These are phyloP conservation scores for Leccinum solheimii DNA, from an alignment of 1,284 basidiomycete genomes.

Conservation along the genomic window DNA sequence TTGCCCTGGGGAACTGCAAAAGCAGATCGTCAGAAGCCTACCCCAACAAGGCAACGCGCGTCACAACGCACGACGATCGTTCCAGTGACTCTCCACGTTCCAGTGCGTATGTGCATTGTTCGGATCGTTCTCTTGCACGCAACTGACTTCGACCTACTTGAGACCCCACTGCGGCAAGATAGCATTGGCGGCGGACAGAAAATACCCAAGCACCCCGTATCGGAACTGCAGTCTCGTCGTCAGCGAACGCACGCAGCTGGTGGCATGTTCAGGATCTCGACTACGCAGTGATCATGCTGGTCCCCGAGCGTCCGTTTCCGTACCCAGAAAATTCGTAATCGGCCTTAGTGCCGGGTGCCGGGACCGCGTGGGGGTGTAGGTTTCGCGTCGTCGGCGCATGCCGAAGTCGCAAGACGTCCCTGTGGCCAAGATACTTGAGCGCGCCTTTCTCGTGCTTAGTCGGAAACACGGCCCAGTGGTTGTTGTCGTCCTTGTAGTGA, in stretches of 20 bases:
- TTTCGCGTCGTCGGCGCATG: slow-evolving; percentile 86
- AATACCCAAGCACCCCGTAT: slow-evolving; percentile 81
- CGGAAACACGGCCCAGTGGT: slow-evolving; percentile 86
- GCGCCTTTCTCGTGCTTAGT: slow-evolving; percentile 76
- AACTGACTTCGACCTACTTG: slow-evolving; percentile 97
- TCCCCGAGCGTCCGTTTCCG: slow-evolving; percentile 89
- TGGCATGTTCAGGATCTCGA: slow-evolving; percentile 71
- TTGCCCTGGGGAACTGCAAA: slow-evolving; percentile 78
- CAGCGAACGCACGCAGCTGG: slow-evolving; percentile 79
- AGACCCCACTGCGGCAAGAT: slow-evolving; percentile 98
- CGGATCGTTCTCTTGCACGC: slow-evolving; percentile 86
- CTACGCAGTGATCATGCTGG: slow-evolving; percentile 86
- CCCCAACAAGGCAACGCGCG: not conserved
- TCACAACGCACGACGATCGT: slow-evolving; percentile 73
- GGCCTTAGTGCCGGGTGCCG: slow-evolving; percentile 88
- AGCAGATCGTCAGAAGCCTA: slow-evolving; percentile 1
- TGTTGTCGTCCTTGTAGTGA: slow-evolving; percentile 99
- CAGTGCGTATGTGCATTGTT: slow-evolving; percentile 89
- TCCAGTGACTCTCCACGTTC: slow-evolving; percentile 99
- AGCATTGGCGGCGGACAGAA: slow-evolving; percentile 87
- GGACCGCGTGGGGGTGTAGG: slow-evolving; percentile 88
- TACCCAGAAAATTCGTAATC: slow-evolving; percentile 93
- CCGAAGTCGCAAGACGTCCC: slow-evolving; percentile 79
- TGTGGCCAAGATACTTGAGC: slow-evolving; percentile 74
- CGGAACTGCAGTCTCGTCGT: slow-evolving; percentile 88